A percentile compares a stretch with the other conserved stretches of the same genome.
Conservation (phyloP, 177 flowering plant genomes). For the Vitis hybrid region DNA sequence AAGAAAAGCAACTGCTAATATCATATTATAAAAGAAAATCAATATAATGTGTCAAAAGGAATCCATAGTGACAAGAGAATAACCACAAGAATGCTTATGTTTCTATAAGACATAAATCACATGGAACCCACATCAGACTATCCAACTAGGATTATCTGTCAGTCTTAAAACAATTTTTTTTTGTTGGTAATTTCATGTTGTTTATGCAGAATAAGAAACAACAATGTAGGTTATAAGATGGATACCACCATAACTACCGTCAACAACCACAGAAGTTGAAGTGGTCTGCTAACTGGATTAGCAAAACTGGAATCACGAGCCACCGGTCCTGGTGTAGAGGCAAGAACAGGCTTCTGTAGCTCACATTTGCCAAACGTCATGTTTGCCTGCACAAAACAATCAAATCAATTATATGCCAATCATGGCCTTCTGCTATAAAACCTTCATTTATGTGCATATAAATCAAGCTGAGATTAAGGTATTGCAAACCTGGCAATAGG, state of each 20-base stretch:
- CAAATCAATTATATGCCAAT: not conserved
- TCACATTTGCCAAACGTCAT: conserved; percentile 39
- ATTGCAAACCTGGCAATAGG: conserved; percentile 58
- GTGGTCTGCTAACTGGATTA: conserved; percentile 10
- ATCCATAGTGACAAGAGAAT: conserved; percentile 18
- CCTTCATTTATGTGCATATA: not conserved
- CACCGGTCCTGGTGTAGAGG: conserved; percentile 9
- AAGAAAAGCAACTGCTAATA: no score
- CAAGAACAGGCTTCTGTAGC: conserved; percentile 20
- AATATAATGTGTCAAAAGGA: no score
- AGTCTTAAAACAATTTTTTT: no score
- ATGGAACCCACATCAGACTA: no score
- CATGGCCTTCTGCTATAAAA: not conserved
- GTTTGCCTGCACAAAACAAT: conserved; percentile 40
- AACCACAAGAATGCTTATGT: conserved; percentile 1
- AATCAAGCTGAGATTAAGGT: no score
- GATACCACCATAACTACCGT: conserved; percentile 1
- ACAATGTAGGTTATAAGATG: no score
- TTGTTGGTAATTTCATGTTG: no score
- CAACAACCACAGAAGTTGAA: conserved; percentile 24
- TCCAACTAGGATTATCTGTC: no score
- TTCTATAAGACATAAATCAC: no score
- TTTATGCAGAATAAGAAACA: no score
- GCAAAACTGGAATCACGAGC: conserved; percentile 23
- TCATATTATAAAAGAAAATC: no score